These are phyloP conservation scores for Thelephora ganbajun DNA, from an alignment of 768 basidiomycete genomes.

Conservation along the genomic window DNA sequence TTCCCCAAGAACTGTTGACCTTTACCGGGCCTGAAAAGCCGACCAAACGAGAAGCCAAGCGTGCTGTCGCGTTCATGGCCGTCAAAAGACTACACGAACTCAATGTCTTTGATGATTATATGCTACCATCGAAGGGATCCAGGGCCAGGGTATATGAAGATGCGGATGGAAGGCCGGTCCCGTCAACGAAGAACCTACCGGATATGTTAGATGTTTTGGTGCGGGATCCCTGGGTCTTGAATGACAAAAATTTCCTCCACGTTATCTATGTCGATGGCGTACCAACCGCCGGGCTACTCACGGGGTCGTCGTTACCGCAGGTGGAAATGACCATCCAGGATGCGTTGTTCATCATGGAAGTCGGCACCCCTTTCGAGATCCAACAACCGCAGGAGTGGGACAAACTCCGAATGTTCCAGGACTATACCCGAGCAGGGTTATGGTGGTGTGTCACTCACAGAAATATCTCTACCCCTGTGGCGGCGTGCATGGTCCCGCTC, in stretches of 20 bases:
- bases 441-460: slow-evolving; percentile 50
- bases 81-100: slow-evolving; percentile 53
- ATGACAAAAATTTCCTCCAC: slow-evolving; percentile 49
- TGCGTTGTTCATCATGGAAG: slow-evolving; percentile 20
- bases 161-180: slow-evolving; percentile 31
- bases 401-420: slow-evolving; percentile 40
- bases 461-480: slow-evolving; percentile 34
- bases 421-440: slow-evolving; percentile 48
- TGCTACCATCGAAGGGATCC: slow-evolving; percentile 53
- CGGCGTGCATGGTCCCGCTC: slow-evolving; percentile 57
- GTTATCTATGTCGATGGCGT: slow-evolving; percentile 35
- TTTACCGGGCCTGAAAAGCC: slow-evolving; percentile 45
- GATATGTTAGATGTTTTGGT: slow-evolving; percentile 45
- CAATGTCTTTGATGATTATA: slow-evolving; percentile 72
- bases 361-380: slow-evolving; percentile 24
- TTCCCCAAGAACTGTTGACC: slow-evolving; percentile 36
- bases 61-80: slow-evolving; percentile 70
- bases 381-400: slow-evolving; percentile 30
- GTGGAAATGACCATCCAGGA: slow-evolving; percentile 28
- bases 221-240: slow-evolving; percentile 52
- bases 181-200: slow-evolving; percentile 32
- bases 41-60: slow-evolving; percentile 72
- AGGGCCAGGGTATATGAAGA: slow-evolving; percentile 36
- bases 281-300: slow-evolving; percentile 46
- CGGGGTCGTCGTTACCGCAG: slow-evolving; percentile 41